Evolutionary conservation across 306 rosid genomes (phyloP), one percentile per base, ranked within the genome.

Genomic region (Medicago arabica): DNA sequence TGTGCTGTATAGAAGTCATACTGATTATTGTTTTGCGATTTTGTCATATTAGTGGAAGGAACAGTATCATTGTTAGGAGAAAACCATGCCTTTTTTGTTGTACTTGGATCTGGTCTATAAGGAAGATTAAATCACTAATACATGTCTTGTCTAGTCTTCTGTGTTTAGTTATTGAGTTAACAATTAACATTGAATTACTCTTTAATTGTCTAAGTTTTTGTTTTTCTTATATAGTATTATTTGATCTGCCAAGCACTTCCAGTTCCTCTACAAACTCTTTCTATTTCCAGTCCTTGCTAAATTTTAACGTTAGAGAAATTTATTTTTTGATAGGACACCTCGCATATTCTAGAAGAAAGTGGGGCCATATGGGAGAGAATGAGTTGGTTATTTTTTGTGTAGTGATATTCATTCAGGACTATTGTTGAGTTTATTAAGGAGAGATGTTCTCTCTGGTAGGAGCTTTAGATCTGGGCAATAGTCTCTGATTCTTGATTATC

Each of bases 221-320:
- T 62, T 78, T 78, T 47, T 36, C 50, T 8, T 31, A 63, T n/a
- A 41, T 9, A 6, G 17, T 53, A 72, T 65, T 65, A 60, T 54
- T 36, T 79, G 70, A 60, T 16, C 9, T 43, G 61, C 41, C 14
- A 68, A 46, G 16, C 8, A 12, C n/a, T 23, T 49, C 17, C 8
- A 12, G n/a, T 23, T 49, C 17, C 3, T 17, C 4, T 51, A 7
- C 58, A 51, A 41, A 31, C 43, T n/a, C 17, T 34, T 31, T 61
- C 44, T 16, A 15, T 31, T 58, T 58, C 64, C 64, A 21, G 3
- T 58, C 7, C 16, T 18, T 21, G n/a, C 23, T 51, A 51, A 16
- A 53, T 16, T 51, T 19, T n/a, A 51, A 16, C 4, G 13, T 11
- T 15, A 2, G 17, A 60, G 38, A 78, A 28, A 38, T 17, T 19